Evolutionary conservation across 2,329 filamentous ascomycete genomes (phyloP).

Genomic region (Aspergillus aculeatus): DNA sequence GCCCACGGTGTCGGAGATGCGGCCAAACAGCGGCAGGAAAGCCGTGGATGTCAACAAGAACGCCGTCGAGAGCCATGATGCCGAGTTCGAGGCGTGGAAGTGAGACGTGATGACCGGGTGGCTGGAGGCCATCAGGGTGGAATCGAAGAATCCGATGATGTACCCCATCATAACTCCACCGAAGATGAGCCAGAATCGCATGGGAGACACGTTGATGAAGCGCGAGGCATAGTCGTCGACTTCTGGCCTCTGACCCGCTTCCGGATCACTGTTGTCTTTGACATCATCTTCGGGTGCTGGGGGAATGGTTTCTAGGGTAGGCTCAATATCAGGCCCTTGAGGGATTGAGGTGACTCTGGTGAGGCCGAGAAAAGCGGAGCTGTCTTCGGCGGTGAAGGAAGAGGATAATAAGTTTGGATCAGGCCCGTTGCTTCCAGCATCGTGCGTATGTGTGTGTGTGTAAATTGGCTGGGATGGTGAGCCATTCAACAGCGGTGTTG

Average conservation of each 20-base stretch:
- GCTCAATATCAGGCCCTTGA: slow-evolving; percentile 28
- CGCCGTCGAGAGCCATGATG: slow-evolving; percentile 78
- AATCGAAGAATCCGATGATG: slow-evolving; percentile 65
- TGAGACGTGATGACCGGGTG: slow-evolving; percentile 81
- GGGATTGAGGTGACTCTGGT: slow-evolving; percentile 27
- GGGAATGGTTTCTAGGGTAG: slow-evolving; percentile 24
- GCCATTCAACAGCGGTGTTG: slow-evolving; percentile 4
- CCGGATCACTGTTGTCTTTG: slow-evolving; percentile 8
- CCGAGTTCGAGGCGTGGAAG: slow-evolving; percentile 73
- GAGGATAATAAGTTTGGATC: slow-evolving; percentile 1
- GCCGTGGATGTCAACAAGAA: slow-evolving; percentile 75
- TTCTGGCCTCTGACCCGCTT: slow-evolving; percentile 9
- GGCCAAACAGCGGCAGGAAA: slow-evolving; percentile 72
- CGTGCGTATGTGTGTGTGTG: neutral
- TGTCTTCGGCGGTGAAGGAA: neutral
- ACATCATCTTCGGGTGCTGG: slow-evolving; percentile 15
- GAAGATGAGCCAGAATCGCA: slow-evolving; percentile 64
- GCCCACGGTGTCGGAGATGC: slow-evolving; percentile 72
- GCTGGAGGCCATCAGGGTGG: slow-evolving; percentile 76
- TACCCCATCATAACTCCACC: slow-evolving; percentile 57
- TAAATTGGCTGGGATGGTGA: neutral
- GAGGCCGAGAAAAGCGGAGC: slow-evolving; percentile 1
- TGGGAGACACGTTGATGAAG: slow-evolving; percentile 39
- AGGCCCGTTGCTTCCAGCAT: neutral
- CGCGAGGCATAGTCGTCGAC: slow-evolving; percentile 28